Evolutionary conservation across 495 filamentous ascomycete species (phyloP), one percentile per base, ranked within the genome.

Genomic region (Aspergillus nidulans): DNA sequence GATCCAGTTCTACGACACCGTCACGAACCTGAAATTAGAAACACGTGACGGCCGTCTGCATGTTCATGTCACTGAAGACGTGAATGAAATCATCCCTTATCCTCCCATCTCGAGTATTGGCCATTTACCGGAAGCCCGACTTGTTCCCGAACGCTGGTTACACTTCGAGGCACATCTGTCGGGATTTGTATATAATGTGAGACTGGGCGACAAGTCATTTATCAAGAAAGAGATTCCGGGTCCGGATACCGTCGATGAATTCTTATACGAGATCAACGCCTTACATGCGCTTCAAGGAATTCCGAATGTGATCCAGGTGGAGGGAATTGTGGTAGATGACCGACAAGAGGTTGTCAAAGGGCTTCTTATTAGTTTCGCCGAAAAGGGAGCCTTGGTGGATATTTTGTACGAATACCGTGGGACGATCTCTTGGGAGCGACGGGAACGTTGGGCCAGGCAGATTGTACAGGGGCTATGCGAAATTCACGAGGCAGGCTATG

Each of bases 221-320:
- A 96, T 98, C 72, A 98, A 98, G 70, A 98, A 98, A 64, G 94
- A 98, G 68, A 97, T 98, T 45, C 94, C 94, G 2, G 91, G 95
- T 1, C 95, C 94, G 0, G 92, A 98, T 67, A 94, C 88, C 0
- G 85, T 97, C 24, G 94, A 98, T 57, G 94, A 98, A 65, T 98
- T 98, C 63, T 77, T 97, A 12, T 98, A 98, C 71, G 94, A 98
- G 68, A 89, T 97, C 62, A 97, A 97, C 70, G 94, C 95, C 10
- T 82, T 98, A 18, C 85, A 89, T 62, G 83, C 84, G 13, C 75
- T 97, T n/a, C 74, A 77, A 32, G 83, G 76, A 49, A 86, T 87
- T 0, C 72, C 82, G 10, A 88, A 86, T 64, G 90, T 98, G 42
- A 94, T 97, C 47, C 81, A 85, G 38, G 92, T 97, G 64, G 85